Base-by-base conservation (phyloP, 2,329 filamentous ascomycete species). In the Emmonsia crescens region DNA sequence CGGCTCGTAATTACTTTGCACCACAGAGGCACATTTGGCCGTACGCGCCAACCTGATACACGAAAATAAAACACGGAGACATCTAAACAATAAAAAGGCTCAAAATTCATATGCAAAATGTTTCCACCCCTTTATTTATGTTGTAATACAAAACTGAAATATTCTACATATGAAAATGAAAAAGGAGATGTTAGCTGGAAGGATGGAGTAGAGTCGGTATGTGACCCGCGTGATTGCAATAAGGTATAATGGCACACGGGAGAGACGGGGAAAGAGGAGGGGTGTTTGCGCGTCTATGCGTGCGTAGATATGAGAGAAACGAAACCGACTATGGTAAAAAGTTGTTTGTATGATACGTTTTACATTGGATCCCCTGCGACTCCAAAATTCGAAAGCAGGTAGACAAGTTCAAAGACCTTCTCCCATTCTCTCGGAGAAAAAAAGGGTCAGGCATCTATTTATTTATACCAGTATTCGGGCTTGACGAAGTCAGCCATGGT, bases 401-500 rank as follows among this genome's bases (percentile, higher is more conserved):
- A n/a, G 6, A 46, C 27, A 44, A 38, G 16, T 36, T 60, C 33
- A 49, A 16, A n/a, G 29, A 27, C 33, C 19, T 36, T 27, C 38
- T 29, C 27, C 59, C 54, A 36, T 56, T 24, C 21, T 56, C n/a
- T 9, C 33, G n/a, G 9, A 24, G 59, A 27, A 59, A 16, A 31
- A 19, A 21, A 21, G 27, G 9, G 27, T 31, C 21, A 55, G 48
- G 46, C 29, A 49, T 31, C 38, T 42, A 71, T 75, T 73, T 76
- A 79, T 74, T 73, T 72, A 74, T 93, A 96, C 82, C 86, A 86
- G 84, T 97, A 99, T 76, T 96, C 86, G 64, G 92, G 91, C 85
- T 89, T 91, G 80, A 99, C 86, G 79, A 84, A 97, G 83, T 99
- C 89, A 78, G 91, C 91, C 76, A 97, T 93, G 71, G 90, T 96